Base-by-base conservation (phyloP, 1,284 basidiomycete genomes). In the Trametes versicolor region DNA sequence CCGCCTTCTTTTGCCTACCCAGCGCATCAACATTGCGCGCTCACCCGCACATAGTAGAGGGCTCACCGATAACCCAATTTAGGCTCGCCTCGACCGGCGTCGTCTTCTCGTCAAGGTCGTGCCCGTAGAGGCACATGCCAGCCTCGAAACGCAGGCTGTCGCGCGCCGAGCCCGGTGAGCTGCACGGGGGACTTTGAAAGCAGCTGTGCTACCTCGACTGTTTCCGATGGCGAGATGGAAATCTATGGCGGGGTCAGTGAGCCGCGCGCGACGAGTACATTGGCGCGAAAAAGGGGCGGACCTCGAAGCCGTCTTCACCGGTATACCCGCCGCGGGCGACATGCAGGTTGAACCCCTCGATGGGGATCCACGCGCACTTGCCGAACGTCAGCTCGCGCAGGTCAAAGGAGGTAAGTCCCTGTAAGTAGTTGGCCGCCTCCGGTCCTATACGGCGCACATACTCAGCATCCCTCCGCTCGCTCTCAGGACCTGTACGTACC, bases 221-320 rank as follows among this genome's bases (percentile, higher is more conserved):
- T 92, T 54, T 92, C 83, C 12, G 85, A 82, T 1, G 94, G 94
- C 1, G 95, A 94, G 52, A 98, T 92, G 3, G 96, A 98, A 73
- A 99, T 96, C 92, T 96, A 51, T 43, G 47, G 34, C 56, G 50
- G 63, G 57, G 43, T 45, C 51, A 57, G 43, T 19, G 10, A n/a
- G 62, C 6, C 27, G 34, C 55, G 32, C 43, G 54, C 45, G 37
- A 25, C 7, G 21, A 48, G 23, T 23, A 13, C 9, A 21, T 2
- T 4, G 23, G 37, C 6, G 23, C 50, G n/a, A 13, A 49, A 13
- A 9, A 4, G 63, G 10, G 32, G 74, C 82, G 68, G 45, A 92
- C 94, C 84, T 99, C 97, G 71, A 99, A 99, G 0, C 97, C 98
- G 77, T 99, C 97, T 80, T 99, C 98, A 37, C 98, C 97, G 0